phyloP scores from a whole-genome alignment of 345 rosid genomes.

The Firmiana major region DNA sequence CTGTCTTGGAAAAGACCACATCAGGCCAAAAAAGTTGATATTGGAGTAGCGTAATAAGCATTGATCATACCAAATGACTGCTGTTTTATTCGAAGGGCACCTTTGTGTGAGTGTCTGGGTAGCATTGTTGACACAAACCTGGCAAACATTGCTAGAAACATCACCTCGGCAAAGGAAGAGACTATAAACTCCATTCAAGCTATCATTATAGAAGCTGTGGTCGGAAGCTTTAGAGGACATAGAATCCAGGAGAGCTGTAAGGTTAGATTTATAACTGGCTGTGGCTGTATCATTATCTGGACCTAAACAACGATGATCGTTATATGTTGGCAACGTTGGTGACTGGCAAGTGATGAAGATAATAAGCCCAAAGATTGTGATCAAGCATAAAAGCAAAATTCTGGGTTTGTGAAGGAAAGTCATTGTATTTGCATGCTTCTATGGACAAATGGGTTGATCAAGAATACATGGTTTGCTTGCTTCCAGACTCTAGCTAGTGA shows the following conservation, averaged over 20 bases:
- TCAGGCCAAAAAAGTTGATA: background rate
- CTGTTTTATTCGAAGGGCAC: constrained; percentile 25
- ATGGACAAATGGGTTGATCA: background rate
- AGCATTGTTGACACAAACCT: constrained; percentile 19
- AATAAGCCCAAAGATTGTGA: background rate
- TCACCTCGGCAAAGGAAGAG: constrained; percentile 44
- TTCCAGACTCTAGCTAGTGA: background rate
- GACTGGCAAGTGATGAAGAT: background rate
- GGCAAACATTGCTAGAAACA: constrained; percentile 7
- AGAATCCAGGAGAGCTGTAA: background rate
- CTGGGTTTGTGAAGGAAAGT: background rate
- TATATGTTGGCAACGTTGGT: background rate
- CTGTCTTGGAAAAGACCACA: background rate
- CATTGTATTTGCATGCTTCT: background rate
- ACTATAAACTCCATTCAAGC: constrained; percentile 15
- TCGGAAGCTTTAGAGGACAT: background rate
- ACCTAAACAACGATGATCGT: background rate
- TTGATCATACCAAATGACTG: constrained; percentile 33
- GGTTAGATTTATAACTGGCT: background rate
- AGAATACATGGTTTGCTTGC: constrained; percentile 1
- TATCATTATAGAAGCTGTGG: background rate
- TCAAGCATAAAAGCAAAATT: background rate
- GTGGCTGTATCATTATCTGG: background rate
- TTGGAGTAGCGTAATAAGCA: constrained; percentile 36
- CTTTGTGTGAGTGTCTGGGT: background rate